Base-by-base conservation (phyloP, 2,329 filamentous ascomycete species). In the Botryotinia globosa region DNA sequence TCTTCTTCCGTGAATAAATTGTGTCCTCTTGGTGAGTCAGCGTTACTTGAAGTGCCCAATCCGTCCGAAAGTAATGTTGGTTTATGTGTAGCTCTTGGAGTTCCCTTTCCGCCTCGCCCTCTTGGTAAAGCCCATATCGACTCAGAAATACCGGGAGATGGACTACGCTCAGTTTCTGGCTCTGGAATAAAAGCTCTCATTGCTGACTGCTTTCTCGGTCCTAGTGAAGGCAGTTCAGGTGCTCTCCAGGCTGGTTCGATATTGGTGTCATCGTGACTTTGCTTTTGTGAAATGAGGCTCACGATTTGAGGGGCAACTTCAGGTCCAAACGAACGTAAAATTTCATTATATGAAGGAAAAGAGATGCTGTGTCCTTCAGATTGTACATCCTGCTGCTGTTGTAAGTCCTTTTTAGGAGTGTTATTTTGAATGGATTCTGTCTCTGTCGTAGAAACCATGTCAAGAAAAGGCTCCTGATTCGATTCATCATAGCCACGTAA, bases 41-140 rank as follows among this genome's bases (percentile, higher is more conserved):
- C 44, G 25, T 48, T 22, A 56, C 69, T 54, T 63, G 44, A 48
- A 73, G 37, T 73, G 68, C 22, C 66, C 63, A 66, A 25, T 25
- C 25, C 20, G 51, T 69, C 71, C 39, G 37, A 73, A 54, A 8
- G 72, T 59, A 7, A 56, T 45, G 59, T 56, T 56, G 65, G 34
- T 45, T 68, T 67, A 18, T 20, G 4, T n/a, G 22, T 2, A n/a
- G n/a, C 51, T 69, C n/a, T 59, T 39, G 45, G 37, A 29, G n/a
- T 42, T 64, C 56, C 62, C 8, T 61, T 71, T 61, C 32, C 62
- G 37, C 74, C 71, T 22, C 73, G 75, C 42, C 56, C 48, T 71
- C 51, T 58, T 58, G 69, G 59, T 58, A 76, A 74, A 18, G 80
- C 80, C 80, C 80, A 81, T 42, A 81, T 69, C n/a, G 80, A 81